phyloP scores from a whole-genome alignment of 176 grass and related monocot species.

The Calamus simplicifolius region DNA sequence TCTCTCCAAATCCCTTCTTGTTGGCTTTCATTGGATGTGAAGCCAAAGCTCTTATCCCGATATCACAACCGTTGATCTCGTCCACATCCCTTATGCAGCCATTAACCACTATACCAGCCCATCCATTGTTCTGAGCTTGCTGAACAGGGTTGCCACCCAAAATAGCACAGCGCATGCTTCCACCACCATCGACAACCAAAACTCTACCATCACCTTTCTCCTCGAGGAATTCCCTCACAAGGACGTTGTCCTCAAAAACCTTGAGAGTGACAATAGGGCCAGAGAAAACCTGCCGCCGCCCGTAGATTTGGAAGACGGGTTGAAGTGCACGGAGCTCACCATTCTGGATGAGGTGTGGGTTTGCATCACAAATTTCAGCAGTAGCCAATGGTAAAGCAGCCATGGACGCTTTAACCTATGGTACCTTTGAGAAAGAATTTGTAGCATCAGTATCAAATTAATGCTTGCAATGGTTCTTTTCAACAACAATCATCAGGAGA shows the following conservation, averaged over 20 bases:
- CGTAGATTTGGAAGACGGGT: conserved; percentile 63
- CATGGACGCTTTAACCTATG: conserved; percentile 17
- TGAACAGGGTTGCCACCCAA: conserved; percentile 77
- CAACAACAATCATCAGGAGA: too few species aligned
- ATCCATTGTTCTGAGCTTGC: conserved; percentile 76
- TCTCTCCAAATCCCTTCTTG: conserved; percentile 79
- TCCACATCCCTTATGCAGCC: conserved; percentile 82
- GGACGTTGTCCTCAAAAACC: conserved; percentile 84
- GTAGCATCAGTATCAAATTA: too few species aligned
- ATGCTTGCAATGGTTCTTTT: too few species aligned
- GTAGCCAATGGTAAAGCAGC: conserved; percentile 53
- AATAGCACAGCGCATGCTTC: conserved; percentile 70
- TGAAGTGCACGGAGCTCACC: conserved; percentile 74
- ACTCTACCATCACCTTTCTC: conserved; percentile 70
- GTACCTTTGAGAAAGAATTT: too few species aligned
- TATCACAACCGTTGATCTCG: conserved; percentile 88
- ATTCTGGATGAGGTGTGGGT: conserved; percentile 33
- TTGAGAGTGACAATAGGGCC: conserved; percentile 77
- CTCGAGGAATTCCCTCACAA: conserved; percentile 65
- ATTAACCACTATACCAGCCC: conserved; percentile 75
- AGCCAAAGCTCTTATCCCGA: conserved; percentile 60
- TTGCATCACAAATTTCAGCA: conserved; percentile 77
- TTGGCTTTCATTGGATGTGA: conserved; percentile 76
- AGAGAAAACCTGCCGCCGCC: conserved; percentile 54
- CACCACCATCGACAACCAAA: conserved; percentile 59